Evolutionary conservation across 345 rosid genomes (phyloP).

Genomic region (Salix dunnii): DNA sequence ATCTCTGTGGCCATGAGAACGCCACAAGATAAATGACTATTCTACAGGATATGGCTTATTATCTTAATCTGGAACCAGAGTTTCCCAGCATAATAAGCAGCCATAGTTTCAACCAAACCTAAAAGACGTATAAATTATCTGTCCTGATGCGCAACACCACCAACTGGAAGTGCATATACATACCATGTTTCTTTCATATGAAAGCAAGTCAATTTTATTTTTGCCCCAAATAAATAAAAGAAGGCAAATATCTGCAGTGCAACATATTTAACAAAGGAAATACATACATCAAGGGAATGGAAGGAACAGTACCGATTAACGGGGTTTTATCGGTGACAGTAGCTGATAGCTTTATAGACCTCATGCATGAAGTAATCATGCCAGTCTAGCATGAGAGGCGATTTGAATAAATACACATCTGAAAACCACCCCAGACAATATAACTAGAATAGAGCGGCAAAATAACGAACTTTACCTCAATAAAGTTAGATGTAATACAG

Average conservation of each 20-base stretch:
- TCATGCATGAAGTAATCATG: slow-evolving; percentile 9
- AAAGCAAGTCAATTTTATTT: not conserved
- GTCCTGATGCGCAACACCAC: not conserved
- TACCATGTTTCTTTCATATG: not conserved
- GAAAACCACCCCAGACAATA: slow-evolving; percentile 15
- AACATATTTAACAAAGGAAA: not conserved
- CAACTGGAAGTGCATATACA: not conserved
- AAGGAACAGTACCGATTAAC: not conserved
- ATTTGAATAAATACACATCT: slow-evolving; percentile 14
- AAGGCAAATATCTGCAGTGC: not conserved
- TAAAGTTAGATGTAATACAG: slow-evolving; percentile 11
- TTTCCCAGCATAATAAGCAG: not conserved
- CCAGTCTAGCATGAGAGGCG: slow-evolving; percentile 15
- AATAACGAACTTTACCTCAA: slow-evolving; percentile 32
- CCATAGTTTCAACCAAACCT: not conserved
- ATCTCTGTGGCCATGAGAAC: not conserved
- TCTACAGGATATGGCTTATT: not conserved
- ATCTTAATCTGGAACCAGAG: not conserved
- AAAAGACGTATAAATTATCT: not conserved
- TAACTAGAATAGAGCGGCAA: slow-evolving; percentile 6
- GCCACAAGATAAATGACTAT: not conserved
- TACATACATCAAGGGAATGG: not conserved
- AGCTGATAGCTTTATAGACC: not conserved
- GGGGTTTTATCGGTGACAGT: not conserved
- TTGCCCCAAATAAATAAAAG: not conserved